Evolutionary conservation across 139 green algal genomes (phyloP).

Genomic region (Chlorella sorokiniana): DNA sequence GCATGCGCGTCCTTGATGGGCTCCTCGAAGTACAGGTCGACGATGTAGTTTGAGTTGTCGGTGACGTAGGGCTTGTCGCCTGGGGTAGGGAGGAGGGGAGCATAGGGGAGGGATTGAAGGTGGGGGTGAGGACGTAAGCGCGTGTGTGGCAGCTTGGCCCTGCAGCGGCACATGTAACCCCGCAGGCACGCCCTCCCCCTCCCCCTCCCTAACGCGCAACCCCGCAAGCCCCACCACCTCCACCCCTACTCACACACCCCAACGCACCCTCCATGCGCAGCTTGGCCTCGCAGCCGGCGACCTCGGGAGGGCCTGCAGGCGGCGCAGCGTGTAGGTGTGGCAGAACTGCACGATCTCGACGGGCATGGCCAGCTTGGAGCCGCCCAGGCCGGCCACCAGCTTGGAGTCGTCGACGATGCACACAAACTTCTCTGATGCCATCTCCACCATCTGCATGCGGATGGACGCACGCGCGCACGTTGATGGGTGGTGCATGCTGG

Average conservation of each 20-base stretch:
- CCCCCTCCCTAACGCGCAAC: neutral
- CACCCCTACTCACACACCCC: neutral
- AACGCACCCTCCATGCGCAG: constrained; percentile 80
- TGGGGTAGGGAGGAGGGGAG: neutral
- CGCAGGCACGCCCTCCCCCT: neutral
- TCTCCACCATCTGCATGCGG: neutral
- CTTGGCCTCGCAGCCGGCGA: constrained; percentile 85
- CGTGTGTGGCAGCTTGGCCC: neutral
- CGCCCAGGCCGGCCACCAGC: constrained; percentile 86
- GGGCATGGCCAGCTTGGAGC: constrained; percentile 93
- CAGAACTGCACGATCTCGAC: constrained; percentile 99
- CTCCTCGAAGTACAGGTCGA: constrained; percentile 97
- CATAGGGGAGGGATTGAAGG: neutral
- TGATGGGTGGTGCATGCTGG: neutral
- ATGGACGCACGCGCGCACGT: too few species aligned
- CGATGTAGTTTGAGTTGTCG: constrained; percentile 99
- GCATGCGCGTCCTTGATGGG: constrained; percentile 49
- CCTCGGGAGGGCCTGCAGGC: constrained; percentile 65
- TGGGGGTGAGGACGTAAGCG: neutral
- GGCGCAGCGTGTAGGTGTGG: constrained; percentile 85
- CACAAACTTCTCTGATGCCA: constrained; percentile 83
- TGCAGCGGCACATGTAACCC: neutral
- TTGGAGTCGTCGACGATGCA: constrained; percentile 99
- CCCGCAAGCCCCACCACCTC: too few species aligned
- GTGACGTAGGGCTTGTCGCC: constrained; percentile 97